Evolutionary conservation across 805 yeast genomes (phyloP).

Genomic region (Cyberlindnera americana): DNA sequence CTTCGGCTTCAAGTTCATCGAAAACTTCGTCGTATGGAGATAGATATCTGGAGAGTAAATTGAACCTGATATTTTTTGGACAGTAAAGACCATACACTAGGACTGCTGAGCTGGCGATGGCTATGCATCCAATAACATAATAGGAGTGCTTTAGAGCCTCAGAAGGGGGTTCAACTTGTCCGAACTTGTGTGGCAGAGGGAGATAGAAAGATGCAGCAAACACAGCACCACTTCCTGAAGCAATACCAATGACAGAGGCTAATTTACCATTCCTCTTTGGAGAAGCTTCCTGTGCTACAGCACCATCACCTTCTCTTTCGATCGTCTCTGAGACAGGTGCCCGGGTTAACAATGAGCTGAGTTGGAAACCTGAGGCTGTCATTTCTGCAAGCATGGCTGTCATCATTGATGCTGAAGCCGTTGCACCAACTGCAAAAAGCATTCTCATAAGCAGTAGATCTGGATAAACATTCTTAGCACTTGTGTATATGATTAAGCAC

Average conservation of each 20-base stretch:
- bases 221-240: constrained; percentile 66
- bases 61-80: constrained; percentile 32
- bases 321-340: too few species aligned
- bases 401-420: constrained; percentile 51
- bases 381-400: constrained; percentile 59
- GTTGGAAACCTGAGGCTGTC: constrained; percentile 41
- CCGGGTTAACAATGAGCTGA: constrained; percentile 22
- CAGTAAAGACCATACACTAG: constrained; percentile 45
- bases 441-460: constrained; percentile 47
- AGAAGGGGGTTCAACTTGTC: constrained; percentile 37
- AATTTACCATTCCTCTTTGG: constrained; percentile 46
- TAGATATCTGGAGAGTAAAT: constrained; percentile 21
- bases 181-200: constrained; percentile 53
- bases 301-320: too few species aligned
- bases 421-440: constrained; percentile 60
- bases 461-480: constrained; percentile 44
- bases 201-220: constrained; percentile 53
- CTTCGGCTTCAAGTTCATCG: constrained; percentile 31
- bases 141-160: constrained; percentile 47
- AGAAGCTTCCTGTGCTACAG: too few species aligned
- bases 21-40: constrained; percentile 31
- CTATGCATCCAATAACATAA: constrained; percentile 41
- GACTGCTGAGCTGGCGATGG: constrained; percentile 37
- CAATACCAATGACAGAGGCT: constrained; percentile 58
- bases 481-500: constrained; percentile 47